Percentiles rank a stretch among this genome's conserved stretches.
phyloP scores from a whole-genome alignment of 2,329 filamentous ascomycete genomes.

The Chaetomiaceae sp. region DNA sequence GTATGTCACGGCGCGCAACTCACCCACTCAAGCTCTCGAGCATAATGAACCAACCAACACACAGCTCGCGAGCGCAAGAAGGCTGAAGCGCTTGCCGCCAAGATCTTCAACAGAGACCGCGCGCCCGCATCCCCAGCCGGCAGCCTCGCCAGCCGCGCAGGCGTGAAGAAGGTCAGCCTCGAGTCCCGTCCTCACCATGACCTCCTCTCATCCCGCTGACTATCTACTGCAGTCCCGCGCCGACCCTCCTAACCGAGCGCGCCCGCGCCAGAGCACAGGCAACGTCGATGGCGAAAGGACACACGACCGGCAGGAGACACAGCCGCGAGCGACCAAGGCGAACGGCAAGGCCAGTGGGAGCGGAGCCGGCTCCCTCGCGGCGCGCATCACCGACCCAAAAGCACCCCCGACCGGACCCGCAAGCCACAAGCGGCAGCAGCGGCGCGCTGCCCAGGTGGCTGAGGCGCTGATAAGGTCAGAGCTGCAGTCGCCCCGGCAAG shows the following conservation, averaged over 20 bases:
- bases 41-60: background rate
- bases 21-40: background rate
- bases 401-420: slow-evolving; percentile 11
- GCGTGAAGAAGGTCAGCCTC: slow-evolving; percentile 58
- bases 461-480: slow-evolving; percentile 41
- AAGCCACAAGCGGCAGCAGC: slow-evolving; percentile 25
- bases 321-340: slow-evolving; percentile 30
- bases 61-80: slow-evolving; percentile 64
- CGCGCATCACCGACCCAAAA: slow-evolving; percentile 27
- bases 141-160: slow-evolving; percentile 66
- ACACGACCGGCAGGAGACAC: slow-evolving; percentile 60
- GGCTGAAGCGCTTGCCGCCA: slow-evolving; percentile 65
- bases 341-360: slow-evolving; percentile 28
- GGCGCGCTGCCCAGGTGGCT: slow-evolving; percentile 40
- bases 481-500: slow-evolving; percentile 29
- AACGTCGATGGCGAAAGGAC: slow-evolving; percentile 67
- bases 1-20: slow-evolving; percentile 32
- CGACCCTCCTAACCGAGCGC: slow-evolving; percentile 30
- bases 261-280: slow-evolving; percentile 38
- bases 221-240: slow-evolving; percentile 26
- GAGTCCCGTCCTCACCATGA: background rate
- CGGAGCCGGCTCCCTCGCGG: slow-evolving; percentile 39
- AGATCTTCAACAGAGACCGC: slow-evolving; percentile 63
- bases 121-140: slow-evolving; percentile 45
- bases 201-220: background rate